Base-by-base conservation (phyloP, 1,284 basidiomycete species). In the Ceratobasidium sp. region DNA sequence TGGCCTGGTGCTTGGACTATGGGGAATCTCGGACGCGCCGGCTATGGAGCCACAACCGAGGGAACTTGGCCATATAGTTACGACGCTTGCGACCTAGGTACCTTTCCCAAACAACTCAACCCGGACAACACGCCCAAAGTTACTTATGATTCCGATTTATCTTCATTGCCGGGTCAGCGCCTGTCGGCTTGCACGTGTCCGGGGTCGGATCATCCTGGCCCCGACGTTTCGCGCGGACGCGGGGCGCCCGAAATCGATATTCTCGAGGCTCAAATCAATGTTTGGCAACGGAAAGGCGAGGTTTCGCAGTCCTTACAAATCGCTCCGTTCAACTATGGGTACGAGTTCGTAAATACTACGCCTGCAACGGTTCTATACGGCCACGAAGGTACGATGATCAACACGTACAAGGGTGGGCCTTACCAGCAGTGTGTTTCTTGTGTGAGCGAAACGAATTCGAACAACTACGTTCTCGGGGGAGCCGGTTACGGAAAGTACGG, bases 341-440 rank as follows among this genome's bases (percentile, higher is more conserved):
- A 93, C 83, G 79, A 89, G 76, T 92, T 89, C 81, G 85, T 87
- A 81, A 88, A 90, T 80, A 85, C 86, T 26, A 81, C 87, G 6
- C 84, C 89, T 1, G 85, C 85, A 23, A 88, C 90, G 26, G 88
- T 88, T 1, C 84, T 91, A 76, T 88, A 86, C 80, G 88, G 92
- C 82, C 71, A 84, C 3, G 79, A 84, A 0, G 82, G 85, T 35
- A 91, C 93, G 1, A 77, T 82, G 3, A 84, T 89, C 79, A 97
- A 97, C 84, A 77, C 84, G 2, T 97, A 96, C 83, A 89, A 87
- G 68, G 96, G 95, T 31, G 92, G 92, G 39, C 82, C 85, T 15
- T 94, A 87, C 82, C 95, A 97, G 83, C 92, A 97, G 83, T 92
- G 94, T 20, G 82, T 92, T 26, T 94, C 92, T 1, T 90, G 88